These are phyloP conservation scores for Carallia pectinifolia DNA, from an alignment of 345 rosid genomes.

Conservation along the genomic window DNA sequence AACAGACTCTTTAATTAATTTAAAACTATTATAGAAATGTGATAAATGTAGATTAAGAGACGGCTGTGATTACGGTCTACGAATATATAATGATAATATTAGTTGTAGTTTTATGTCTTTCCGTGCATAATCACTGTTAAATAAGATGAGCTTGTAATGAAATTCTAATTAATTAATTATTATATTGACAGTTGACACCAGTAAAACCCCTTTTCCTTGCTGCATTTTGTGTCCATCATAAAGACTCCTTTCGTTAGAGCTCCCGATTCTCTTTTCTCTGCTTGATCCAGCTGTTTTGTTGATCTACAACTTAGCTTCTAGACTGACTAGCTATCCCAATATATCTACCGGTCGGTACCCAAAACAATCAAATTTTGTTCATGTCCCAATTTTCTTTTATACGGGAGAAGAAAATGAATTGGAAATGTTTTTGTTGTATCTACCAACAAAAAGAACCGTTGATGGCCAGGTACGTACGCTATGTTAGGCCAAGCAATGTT, in stretches of 20 bases:
- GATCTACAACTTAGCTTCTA: background rate
- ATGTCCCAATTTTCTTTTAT: background rate
- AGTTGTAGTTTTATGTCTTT: too few relatives aligned
- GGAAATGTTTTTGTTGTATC: constrained; percentile 29
- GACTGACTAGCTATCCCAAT: background rate
- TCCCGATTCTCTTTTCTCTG: background rate
- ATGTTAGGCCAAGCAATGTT: background rate
- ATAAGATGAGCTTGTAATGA: too few relatives aligned
- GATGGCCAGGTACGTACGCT: constrained; percentile 12
- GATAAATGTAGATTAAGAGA: too few relatives aligned
- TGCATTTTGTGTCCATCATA: constrained; percentile 30
- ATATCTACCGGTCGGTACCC: background rate
- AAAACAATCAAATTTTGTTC: background rate
- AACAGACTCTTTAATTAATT: background rate
- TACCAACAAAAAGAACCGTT: constrained; percentile 16
- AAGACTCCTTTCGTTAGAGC: constrained; percentile 9
- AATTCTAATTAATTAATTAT: background rate
- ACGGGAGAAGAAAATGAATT: constrained; percentile 14
- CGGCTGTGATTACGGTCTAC: too few relatives aligned
- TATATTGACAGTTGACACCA: background rate
- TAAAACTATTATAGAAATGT: background rate
- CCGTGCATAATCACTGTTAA: too few relatives aligned
- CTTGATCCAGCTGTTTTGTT: constrained; percentile 3
- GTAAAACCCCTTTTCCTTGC: constrained; percentile 27
- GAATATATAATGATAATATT: too few relatives aligned